These are phyloP conservation scores for Ocimum tenuiflorum DNA, from an alignment of 257 asterid genomes.

Conservation along the genomic window DNA sequence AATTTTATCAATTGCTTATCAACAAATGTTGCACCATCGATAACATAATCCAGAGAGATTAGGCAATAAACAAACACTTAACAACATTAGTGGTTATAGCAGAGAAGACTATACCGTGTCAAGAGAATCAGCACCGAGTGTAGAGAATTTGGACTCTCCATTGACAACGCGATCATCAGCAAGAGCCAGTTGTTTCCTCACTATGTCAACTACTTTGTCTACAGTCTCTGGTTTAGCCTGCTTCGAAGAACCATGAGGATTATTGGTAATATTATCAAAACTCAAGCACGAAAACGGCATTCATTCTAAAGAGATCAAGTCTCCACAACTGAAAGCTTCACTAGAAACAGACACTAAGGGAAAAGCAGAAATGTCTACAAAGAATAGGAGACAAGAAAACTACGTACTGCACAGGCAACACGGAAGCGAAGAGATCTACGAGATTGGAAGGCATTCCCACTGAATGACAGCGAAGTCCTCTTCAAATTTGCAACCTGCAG, in stretches of 20 bases:
- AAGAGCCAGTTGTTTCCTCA: slow-evolving; percentile 91
- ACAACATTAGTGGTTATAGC: not conserved
- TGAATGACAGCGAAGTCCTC: slow-evolving; percentile 39
- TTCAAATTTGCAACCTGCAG: slow-evolving; percentile 36
- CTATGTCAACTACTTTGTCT: slow-evolving; percentile 61
- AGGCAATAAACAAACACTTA: not conserved
- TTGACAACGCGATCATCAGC: slow-evolving; percentile 45
- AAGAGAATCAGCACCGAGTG: slow-evolving; percentile 95
- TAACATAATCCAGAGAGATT: too few species aligned
- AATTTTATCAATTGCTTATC: not conserved
- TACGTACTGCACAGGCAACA: slow-evolving; percentile 58
- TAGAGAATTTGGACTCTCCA: slow-evolving; percentile 64
- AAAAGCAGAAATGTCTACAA: not conserved
- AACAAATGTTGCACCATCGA: not conserved
- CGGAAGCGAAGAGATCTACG: slow-evolving; percentile 50
- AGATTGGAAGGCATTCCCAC: slow-evolving; percentile 36
- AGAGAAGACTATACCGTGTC: slow-evolving; percentile 65
- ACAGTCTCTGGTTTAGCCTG: slow-evolving; percentile 92
- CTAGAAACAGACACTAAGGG: not conserved
- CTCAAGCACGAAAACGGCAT: not conserved
- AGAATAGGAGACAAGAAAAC: not conserved
- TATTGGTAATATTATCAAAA: not conserved
- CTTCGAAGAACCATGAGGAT: slow-evolving; percentile 11
- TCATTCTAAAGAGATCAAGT: not conserved
- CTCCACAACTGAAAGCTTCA: not conserved